Evolutionary conservation across 352 stramenopile species (phyloP), one percentile per base, ranked within the genome.

Genomic region (Aphanomyces cochlioides): DNA sequence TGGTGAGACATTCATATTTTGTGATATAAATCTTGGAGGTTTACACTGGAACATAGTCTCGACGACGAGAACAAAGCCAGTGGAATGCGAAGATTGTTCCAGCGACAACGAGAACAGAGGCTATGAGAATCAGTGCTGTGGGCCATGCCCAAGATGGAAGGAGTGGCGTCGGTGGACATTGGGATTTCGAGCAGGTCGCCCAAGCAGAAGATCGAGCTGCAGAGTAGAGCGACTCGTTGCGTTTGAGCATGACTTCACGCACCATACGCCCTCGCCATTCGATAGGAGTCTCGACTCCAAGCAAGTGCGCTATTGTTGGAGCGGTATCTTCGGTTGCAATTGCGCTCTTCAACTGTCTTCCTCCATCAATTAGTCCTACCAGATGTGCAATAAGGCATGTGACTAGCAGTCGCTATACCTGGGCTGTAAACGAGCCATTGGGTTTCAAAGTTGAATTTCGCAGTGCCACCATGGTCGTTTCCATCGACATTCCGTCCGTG

Each of bases 281-380:
- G 36, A 61, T 10, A 17, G 64, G 64, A 5, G 64, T 13, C 7
- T 10, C 15, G 56, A 63, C 47, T 10, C 64, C 64, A 17, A 70
- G 40, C 7, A 63, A 45, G n/a, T 70, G 64, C 12, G 64, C 64
- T 39, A 70, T 45, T n/a, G 64, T 70, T 28, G 64, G 45, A 12
- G 64, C 64, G 19, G 64, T 70, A 50, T 70, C 64, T 63, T 70
- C 45, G 28, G 61, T 70, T 8, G 64, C 59, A 41, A 70, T 61
- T 47, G 47, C 64, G 34, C 43, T 43, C 40, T 70, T 70, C 40
- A 70, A 28, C 28, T 28, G 28, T 28, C 28, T 0, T 28, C 28
- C 28, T 28, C 28, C 28, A 28, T 28, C 28, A 28, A 28, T 2
- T 28, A 28, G 28, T 28, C 28, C 28, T 28, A 28, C 28, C 28